phyloP scores from a whole-genome alignment of 78 protist genomes.

The Speleostelium caveatum region DNA sequence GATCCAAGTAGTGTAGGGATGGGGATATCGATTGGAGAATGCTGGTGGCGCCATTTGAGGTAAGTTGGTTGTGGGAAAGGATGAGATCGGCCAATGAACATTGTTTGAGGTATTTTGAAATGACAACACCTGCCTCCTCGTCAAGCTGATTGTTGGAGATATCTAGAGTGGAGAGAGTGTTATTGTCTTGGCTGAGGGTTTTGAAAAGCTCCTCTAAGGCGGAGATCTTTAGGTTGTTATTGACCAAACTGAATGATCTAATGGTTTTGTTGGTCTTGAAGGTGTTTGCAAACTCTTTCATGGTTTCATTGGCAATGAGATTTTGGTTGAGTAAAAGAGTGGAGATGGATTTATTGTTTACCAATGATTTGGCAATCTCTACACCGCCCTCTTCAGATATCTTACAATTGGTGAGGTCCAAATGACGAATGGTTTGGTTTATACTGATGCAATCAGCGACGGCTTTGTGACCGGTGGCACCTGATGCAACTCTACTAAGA shows the following conservation, averaged over 20 bases:
- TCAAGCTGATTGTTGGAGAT: conserved; percentile 36
- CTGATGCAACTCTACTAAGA: conserved; percentile 46
- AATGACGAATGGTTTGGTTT: not conserved
- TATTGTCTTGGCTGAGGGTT: not conserved
- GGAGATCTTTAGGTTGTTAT: not conserved
- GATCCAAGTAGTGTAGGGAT: conserved; percentile 22
- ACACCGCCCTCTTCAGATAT: conserved; percentile 54
- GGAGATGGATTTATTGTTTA: conserved; percentile 9
- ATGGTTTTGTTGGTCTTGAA: not conserved
- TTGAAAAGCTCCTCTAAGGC: conserved; percentile 22
- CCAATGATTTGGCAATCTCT: conserved; percentile 27
- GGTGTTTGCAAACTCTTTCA: not conserved
- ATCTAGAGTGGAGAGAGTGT: conserved; percentile 9
- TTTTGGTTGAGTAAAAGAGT: conserved; percentile 37
- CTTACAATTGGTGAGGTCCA: conserved; percentile 63
- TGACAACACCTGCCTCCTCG: conserved; percentile 20
- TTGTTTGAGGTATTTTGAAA: conserved; percentile 10
- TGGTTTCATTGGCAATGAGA: not conserved
- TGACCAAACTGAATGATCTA: not conserved
- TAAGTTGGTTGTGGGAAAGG: conserved; percentile 30
- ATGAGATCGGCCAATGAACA: not conserved
- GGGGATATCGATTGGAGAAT: not conserved
- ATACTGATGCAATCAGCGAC: conserved; percentile 17
- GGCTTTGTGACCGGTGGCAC: conserved; percentile 44
- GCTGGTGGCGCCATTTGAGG: not conserved